A percentile compares a stretch with the other conserved stretches of the same genome.
phyloP scores from a whole-genome alignment of 495 filamentous ascomycete species.

The Penicillium pancosmium region DNA sequence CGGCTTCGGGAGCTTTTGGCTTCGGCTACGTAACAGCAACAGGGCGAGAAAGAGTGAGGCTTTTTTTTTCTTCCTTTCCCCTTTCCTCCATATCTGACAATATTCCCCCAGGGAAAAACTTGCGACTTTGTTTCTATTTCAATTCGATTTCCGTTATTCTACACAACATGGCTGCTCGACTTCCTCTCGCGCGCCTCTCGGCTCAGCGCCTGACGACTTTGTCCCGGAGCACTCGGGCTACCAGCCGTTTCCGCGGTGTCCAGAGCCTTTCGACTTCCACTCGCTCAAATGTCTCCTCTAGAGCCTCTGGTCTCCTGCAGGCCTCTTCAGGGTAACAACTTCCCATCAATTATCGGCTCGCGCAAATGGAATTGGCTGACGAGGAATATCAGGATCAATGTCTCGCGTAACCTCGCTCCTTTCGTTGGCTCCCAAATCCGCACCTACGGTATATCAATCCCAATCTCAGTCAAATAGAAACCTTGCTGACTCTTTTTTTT shows the following conservation, averaged over 20 bases:
- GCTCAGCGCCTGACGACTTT: constrained; percentile 37
- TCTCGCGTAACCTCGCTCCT: constrained; percentile 33
- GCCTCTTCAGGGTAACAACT: constrained; percentile 33
- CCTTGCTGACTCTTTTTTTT: constrained; percentile 15
- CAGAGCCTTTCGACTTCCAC: constrained; percentile 31
- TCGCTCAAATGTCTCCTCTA: constrained; percentile 23
- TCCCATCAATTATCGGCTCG: background rate
- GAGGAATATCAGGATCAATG: constrained; percentile 24
- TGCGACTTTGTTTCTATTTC: constrained; percentile 11
- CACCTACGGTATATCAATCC: constrained; percentile 37
- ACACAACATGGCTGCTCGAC: constrained; percentile 45
- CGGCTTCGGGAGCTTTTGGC: constrained; percentile 27
- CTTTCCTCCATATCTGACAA: background rate
- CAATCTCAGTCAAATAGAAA: background rate
- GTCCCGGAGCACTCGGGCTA: constrained; percentile 31
- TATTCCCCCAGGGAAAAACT: background rate
- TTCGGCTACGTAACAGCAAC: constrained; percentile 33
- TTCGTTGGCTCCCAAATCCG: constrained; percentile 40
- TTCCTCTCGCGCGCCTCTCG: constrained; percentile 42
- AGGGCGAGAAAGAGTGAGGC: constrained; percentile 6
- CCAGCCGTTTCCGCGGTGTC: constrained; percentile 27
- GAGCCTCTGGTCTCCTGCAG: constrained; percentile 34
- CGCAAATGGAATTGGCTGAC: constrained; percentile 20
- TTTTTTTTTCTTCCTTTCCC: constrained; percentile 10
- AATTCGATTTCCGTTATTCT: constrained; percentile 1